Conservation (phyloP, 1,284 basidiomycete genomes). For the Cryptococcus sp. region DNA sequence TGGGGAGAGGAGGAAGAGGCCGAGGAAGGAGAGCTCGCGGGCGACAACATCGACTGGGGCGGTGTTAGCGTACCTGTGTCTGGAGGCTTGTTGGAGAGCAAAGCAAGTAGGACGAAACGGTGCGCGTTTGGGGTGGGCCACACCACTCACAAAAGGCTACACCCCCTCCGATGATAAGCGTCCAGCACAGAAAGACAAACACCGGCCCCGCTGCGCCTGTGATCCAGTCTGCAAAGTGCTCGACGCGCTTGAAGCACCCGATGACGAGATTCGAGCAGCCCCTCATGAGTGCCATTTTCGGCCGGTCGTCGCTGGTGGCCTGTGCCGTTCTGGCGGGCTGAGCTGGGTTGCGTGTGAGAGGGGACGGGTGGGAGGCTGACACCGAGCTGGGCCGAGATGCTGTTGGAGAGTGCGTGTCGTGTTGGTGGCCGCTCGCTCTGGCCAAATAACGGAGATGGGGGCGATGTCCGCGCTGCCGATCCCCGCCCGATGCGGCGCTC, state of each 20-base stretch:
- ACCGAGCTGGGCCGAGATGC: background rate
- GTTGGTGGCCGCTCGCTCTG: no score
- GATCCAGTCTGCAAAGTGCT: constrained; percentile 69
- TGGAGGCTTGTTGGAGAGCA: background rate
- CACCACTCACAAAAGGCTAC: constrained; percentile 74
- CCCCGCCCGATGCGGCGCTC: no score
- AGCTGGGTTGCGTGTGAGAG: background rate
- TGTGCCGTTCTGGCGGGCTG: no score
- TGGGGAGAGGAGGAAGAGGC: constrained; percentile 56
- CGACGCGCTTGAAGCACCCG: constrained; percentile 76
- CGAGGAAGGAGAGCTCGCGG: constrained; percentile 56
- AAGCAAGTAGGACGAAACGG: background rate
- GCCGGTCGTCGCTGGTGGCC: no score
- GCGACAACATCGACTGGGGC: constrained; percentile 66
- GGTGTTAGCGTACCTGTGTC: background rate
- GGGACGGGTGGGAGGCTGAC: background rate
- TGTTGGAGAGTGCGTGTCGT: no score
- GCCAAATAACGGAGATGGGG: no score
- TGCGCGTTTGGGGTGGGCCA: background rate
- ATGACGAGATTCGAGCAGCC: constrained; percentile 60
- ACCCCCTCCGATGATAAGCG: constrained; percentile 65
- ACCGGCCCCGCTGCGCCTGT: constrained; percentile 87
- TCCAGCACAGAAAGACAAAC: constrained; percentile 74
- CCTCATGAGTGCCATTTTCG: constrained; percentile 28
- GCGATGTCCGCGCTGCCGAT: no score